Evolutionary conservation across 208 protist genomes (phyloP).

Genomic region (Leptomonas pyrrhocoris): DNA sequence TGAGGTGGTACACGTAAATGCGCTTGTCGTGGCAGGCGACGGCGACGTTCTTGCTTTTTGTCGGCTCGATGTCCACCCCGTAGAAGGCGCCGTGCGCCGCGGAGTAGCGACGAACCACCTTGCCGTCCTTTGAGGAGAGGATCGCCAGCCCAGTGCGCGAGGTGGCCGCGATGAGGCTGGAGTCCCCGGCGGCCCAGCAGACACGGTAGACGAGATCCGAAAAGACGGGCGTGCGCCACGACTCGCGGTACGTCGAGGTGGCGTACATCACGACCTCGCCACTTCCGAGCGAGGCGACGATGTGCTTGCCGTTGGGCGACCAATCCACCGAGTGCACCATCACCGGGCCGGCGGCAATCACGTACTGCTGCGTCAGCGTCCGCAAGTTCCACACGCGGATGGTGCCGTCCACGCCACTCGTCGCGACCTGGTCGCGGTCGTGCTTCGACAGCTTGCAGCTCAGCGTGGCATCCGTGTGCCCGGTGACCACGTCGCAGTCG

Average conservation of each 20-base stretch:
- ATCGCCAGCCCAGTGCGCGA: conserved; percentile 60
- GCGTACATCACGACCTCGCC: conserved; percentile 82
- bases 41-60: conserved; percentile 64
- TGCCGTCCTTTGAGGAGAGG: conserved; percentile 73
- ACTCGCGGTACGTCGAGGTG: conserved; percentile 62
- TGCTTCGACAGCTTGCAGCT: conserved; percentile 69
- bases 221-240: conserved; percentile 64
- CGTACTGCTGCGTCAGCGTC: conserved; percentile 49
- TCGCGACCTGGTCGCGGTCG: conserved; percentile 83
- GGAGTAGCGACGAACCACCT: conserved; percentile 69
- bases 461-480: conserved; percentile 89
- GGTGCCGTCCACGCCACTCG: conserved; percentile 79
- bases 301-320: conserved; percentile 83
- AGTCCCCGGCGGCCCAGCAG: conserved; percentile 50
- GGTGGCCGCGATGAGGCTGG: conserved; percentile 61
- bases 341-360: conserved; percentile 65
- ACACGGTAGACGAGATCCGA: conserved; percentile 53
- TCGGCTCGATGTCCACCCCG: conserved; percentile 76
- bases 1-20: conserved; percentile 79
- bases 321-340: conserved; percentile 81
- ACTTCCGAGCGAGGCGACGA: conserved; percentile 68
- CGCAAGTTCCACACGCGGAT: conserved; percentile 88
- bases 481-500: conserved; percentile 54
- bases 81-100: conserved; percentile 47
- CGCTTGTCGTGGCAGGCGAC: conserved; percentile 86